Evolutionary conservation across 176 grass and related monocot genomes (phyloP).

Genomic region (Oryza meridionalis): DNA sequence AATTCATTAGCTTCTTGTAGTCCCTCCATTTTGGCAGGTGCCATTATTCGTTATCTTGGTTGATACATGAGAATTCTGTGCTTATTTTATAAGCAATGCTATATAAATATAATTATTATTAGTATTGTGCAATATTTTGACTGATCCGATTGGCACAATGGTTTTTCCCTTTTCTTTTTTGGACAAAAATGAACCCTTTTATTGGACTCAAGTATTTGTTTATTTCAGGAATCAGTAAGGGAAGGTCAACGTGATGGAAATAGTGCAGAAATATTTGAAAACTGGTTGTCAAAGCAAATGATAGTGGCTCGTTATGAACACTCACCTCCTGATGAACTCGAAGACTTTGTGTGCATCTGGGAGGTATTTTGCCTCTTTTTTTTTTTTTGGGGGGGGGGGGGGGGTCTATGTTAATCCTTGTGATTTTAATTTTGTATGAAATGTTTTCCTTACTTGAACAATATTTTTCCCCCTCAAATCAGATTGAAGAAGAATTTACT

Average conservation of each 20-base stretch:
- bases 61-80: background rate
- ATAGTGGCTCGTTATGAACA: background rate
- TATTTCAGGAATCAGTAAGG: conserved; percentile 13
- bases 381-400: background rate
- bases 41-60: too few relatives aligned
- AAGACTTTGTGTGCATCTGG: conserved; percentile 20
- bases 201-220: background rate
- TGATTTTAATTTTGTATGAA: background rate
- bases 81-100: background rate
- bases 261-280: conserved; percentile 15
- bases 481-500: conserved; percentile 29
- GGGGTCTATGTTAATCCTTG: background rate
- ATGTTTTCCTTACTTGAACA: conserved; percentile 7
- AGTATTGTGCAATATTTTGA: background rate
- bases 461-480: background rate
- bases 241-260: conserved; percentile 1
- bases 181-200: background rate
- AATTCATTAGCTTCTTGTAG: background rate
- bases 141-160: background rate
- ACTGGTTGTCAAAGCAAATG: background rate
- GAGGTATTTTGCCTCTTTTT: background rate
- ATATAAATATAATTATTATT: background rate
- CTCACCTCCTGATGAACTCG: background rate
- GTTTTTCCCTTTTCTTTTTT: background rate
- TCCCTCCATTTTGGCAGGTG: too few relatives aligned